Conservation (phyloP, 495 filamentous ascomycete species). For the Penicillium longicatenatum region DNA sequence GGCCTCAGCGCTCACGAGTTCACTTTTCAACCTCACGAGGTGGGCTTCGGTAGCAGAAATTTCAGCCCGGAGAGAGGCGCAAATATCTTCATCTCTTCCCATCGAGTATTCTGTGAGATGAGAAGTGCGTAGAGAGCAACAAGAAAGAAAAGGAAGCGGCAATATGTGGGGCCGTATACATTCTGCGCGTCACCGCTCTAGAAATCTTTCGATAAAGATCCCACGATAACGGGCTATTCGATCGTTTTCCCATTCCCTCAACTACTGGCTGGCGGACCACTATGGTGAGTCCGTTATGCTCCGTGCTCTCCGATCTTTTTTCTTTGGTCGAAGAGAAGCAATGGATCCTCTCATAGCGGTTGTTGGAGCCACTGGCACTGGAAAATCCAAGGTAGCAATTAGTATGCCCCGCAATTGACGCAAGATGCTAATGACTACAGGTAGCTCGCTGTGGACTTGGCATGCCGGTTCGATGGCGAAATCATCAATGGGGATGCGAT, state of each 20-base stretch:
- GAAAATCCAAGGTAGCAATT: slow-evolving; percentile 86
- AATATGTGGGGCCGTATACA: background rate
- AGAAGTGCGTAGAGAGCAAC: background rate
- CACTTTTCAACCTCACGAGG: slow-evolving; percentile 37
- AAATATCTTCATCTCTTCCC: slow-evolving; percentile 32
- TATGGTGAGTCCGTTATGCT: slow-evolving; percentile 27
- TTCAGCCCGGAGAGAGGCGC: slow-evolving; percentile 42
- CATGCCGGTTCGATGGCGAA: slow-evolving; percentile 83
- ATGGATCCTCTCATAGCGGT: slow-evolving; percentile 75
- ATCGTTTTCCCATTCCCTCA: background rate
- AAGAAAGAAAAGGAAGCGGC: background rate
- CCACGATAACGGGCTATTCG: background rate
- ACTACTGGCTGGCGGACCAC: background rate
- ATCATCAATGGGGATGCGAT: slow-evolving; percentile 99
- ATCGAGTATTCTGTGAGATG: slow-evolving; percentile 7
- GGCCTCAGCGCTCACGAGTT: slow-evolving; percentile 39
- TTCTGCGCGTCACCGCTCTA: background rate
- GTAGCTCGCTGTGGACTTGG: slow-evolving; percentile 91
- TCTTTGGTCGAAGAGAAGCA: slow-evolving; percentile 15
- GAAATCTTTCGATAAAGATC: background rate
- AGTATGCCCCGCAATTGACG: slow-evolving; percentile 14
- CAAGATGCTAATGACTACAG: slow-evolving; percentile 36
- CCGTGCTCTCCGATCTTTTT: slow-evolving; percentile 26
- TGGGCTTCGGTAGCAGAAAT: slow-evolving; percentile 43
- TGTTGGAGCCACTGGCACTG: slow-evolving; percentile 91